Evolutionary conservation across 2,329 filamentous ascomycete species (phyloP), one percentile per base, ranked within the genome.

Genomic region (Diaporthe helianthi): DNA sequence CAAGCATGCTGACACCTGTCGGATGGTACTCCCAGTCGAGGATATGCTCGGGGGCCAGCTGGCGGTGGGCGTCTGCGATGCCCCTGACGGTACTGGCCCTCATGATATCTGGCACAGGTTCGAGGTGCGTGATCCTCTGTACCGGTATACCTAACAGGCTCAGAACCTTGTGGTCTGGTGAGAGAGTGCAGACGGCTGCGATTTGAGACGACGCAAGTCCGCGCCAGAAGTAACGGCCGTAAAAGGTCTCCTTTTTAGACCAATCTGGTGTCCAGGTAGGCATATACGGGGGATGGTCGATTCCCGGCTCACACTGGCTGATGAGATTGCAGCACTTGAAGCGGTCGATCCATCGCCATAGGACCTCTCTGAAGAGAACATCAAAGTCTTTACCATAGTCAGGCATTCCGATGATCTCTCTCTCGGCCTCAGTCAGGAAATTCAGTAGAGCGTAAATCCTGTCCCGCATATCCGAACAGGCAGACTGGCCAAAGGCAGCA

Each of bases 351-450:
- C 53, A 55, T n/a, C 53, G 53, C 53, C 53, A 55, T 13, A 55
- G 13, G 13, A 55, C 53, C 6, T 55, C 53, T 12, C 33, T 13
- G n/a, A 55, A 55, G 15, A 55, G n/a, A 55, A 33, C 24, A 3
- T 13, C 33, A 19, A 24, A 38, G 7, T 55, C 53, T 12, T 55
- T 55, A 13, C 31, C 38, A n/a, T 71, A 70, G 68, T 77, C 60
- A 80, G 80, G 53, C n/a, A 55, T 26, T 15, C 53, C 53, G 31
- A 55, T 13, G 2, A 55, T 3, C n/a, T 55, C 53, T n/a, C 53
- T 55, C 33, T 55, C 53, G 7, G 33, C 53, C 53, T 38, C 8
- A 7, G 53, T n/a, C n/a, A 55, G 38, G 15, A 67, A 46, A 15
- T 55, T 55, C n/a, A 67, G 12, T 3, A 67, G 41, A 8, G 65